Evolutionary conservation across 148 eudicot genomes (phyloP).

Genomic region (Rhododendron mucronatum): DNA sequence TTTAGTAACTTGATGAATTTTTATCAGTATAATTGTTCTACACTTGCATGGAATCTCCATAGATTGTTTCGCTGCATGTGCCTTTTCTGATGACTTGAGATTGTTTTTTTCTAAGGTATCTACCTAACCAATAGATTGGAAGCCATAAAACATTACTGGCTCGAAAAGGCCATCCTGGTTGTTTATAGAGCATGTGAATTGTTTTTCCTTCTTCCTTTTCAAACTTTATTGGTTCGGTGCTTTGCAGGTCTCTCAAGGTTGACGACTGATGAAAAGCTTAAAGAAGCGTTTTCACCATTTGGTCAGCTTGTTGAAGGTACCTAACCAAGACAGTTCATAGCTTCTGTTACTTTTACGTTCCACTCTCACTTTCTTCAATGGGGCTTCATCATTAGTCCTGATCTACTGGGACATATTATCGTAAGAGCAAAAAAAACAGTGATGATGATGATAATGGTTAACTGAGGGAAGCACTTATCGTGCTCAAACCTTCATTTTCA

Average conservation of each 20-base stretch:
- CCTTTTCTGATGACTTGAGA: not conserved
- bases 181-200: not conserved
- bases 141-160: not conserved
- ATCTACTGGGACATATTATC: not conserved
- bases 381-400: not conserved
- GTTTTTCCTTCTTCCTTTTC: not conserved
- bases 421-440: not conserved
- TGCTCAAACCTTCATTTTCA: not conserved
- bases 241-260: constrained; percentile 71
- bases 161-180: not conserved
- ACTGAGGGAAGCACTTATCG: not conserved
- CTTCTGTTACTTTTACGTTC: not conserved
- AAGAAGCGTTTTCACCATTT: constrained; percentile 68
- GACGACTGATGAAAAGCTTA: constrained; percentile 85
- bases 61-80: not conserved
- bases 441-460: not conserved
- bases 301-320: constrained; percentile 77
- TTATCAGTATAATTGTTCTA: not conserved
- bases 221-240: not conserved
- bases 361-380: not conserved
- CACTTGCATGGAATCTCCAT: not conserved
- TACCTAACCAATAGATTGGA: not conserved
- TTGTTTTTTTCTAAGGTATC: not conserved
- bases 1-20: not conserved
- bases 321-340: constrained; percentile 2